A percentile compares a stretch with the other conserved stretches of the same genome.
phyloP scores from a whole-genome alignment of 495 filamentous ascomycete genomes.

The Lineolata rhizophorae region DNA sequence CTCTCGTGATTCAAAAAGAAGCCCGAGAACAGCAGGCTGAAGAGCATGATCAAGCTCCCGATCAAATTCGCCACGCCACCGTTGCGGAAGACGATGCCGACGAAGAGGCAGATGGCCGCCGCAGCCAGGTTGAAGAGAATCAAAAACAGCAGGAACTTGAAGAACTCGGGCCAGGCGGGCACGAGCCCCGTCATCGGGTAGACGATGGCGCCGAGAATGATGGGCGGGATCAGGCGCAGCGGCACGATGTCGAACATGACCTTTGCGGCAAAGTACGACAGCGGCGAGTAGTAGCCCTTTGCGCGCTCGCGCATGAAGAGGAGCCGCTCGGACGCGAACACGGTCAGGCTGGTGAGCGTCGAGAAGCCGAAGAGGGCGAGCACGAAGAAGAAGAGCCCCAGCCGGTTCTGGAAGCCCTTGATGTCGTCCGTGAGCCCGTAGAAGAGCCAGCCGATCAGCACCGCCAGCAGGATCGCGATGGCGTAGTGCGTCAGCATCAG shows the following conservation, averaged over 20 bases:
- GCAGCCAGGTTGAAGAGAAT: conserved; percentile 93
- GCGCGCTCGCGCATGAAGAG: conserved; percentile 86
- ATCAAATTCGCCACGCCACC: conserved; percentile 85
- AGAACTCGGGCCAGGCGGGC: conserved; percentile 60
- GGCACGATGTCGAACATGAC: conserved; percentile 91
- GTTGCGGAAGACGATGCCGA: conserved; percentile 87
- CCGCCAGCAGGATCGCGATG: conserved; percentile 87
- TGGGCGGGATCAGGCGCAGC: conserved; percentile 77
- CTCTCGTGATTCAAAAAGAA: conserved; percentile 83
- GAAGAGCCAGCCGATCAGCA: conserved; percentile 86
- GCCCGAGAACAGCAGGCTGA: conserved; percentile 85
- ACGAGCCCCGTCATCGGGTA: conserved; percentile 98
- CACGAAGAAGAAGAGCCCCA: conserved; percentile 97
- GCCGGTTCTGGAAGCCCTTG: conserved; percentile 89
- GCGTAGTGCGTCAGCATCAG: conserved; percentile 98
- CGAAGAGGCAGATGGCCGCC: conserved; percentile 80
- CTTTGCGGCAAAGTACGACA: conserved; percentile 93
- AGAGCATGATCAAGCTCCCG: conserved; percentile 91
- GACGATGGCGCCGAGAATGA: conserved; percentile 90
- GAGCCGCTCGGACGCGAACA: conserved; percentile 81
- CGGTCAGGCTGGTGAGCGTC: conserved; percentile 78
- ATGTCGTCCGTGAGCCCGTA: conserved; percentile 93
- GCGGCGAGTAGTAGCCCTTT: conserved; percentile 91
- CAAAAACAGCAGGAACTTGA: conserved; percentile 76
- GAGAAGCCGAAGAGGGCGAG: conserved; percentile 92